phyloP scores from a whole-genome alignment of 306 rosid species.

The Cucurbita maxima region DNA sequence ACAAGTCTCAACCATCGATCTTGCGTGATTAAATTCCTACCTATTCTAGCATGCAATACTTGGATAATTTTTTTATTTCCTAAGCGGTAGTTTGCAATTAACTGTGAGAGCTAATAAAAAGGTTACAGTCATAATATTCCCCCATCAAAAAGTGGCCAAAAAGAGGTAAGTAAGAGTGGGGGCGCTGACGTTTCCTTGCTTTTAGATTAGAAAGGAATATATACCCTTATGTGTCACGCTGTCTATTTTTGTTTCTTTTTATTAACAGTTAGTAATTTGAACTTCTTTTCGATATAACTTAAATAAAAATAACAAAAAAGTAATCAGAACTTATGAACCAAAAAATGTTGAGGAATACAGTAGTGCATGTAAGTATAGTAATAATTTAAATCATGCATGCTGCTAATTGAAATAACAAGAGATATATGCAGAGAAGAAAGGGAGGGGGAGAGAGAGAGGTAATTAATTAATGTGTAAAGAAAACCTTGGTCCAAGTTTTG shows the following conservation, averaged over 20 bases:
- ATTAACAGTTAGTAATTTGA: neutral
- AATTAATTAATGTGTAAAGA: neutral
- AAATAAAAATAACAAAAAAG: neutral
- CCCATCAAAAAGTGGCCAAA: neutral
- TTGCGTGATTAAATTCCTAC: neutral
- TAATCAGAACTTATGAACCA: neutral
- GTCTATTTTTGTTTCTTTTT: neutral
- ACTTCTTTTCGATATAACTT: neutral
- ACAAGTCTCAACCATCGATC: neutral
- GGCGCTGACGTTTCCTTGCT: neutral
- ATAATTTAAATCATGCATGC: neutral
- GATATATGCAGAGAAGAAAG: neutral
- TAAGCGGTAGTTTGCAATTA: neutral
- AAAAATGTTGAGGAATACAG: neutral
- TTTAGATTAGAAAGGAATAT: neutral
- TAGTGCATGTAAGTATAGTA: neutral
- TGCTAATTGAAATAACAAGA: neutral
- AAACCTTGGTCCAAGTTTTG: slow-evolving; percentile 73
- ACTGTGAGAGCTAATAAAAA: neutral
- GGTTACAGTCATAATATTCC: neutral
- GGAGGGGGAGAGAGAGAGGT: neutral
- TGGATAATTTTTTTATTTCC: neutral
- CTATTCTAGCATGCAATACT: neutral
- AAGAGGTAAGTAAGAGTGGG: neutral
- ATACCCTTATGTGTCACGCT: neutral